Evolutionary conservation across 2,329 filamentous ascomycete genomes (phyloP), one percentile per base, ranked within the genome.

Genomic region (Intubia oerlemansii): DNA sequence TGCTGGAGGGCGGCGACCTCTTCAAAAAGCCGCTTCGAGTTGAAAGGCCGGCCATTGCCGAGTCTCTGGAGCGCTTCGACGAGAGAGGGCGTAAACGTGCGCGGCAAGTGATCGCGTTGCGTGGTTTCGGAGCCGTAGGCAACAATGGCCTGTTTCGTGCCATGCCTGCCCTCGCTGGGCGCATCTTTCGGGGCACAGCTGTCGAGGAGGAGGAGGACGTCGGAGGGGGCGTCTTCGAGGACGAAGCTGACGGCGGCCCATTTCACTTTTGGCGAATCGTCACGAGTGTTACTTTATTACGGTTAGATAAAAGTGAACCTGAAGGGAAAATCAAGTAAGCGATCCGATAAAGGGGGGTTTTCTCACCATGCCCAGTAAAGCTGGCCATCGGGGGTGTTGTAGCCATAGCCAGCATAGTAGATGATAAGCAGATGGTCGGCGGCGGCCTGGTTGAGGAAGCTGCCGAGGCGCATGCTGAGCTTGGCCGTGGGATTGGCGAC

Each of bases 291-390:
- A 48, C 68, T 73, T 43, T 29, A 26, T 39, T 18, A 8, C 14
- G 27, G 26, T 28, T 22, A 28, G 16, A 27, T 21, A 11, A 14
- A 28, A 14, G 19, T 21, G n/a, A n/a, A n/a, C n/a, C n/a, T n/a
- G n/a, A 33, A 33, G 27, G 36, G 17, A 39, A 17, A 27, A 24
- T 16, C 56, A 38, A 17, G 37, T 5, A 19, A 28, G n/a, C n/a
- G n/a, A n/a, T n/a, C n/a, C n/a, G n/a, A n/a, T n/a, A n/a, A n/a
- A n/a, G n/a, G n/a, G n/a, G n/a, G n/a, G n/a, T n/a, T n/a, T 16
- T 57, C 66, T 53, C 55, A 74, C 68, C 64, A 65, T 32, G 68
- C 65, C 68, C 68, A 74, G 44, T 69, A 72, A 16, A 72, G 50
- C 44, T 72, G 64, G 39, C 60, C 60, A 42, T 73, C 64, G 9